A percentile compares a stretch with the other conserved stretches of the same genome.
Conservation (phyloP, 2,329 filamentous ascomycete species). For the Sporothrix curviconia region DNA sequence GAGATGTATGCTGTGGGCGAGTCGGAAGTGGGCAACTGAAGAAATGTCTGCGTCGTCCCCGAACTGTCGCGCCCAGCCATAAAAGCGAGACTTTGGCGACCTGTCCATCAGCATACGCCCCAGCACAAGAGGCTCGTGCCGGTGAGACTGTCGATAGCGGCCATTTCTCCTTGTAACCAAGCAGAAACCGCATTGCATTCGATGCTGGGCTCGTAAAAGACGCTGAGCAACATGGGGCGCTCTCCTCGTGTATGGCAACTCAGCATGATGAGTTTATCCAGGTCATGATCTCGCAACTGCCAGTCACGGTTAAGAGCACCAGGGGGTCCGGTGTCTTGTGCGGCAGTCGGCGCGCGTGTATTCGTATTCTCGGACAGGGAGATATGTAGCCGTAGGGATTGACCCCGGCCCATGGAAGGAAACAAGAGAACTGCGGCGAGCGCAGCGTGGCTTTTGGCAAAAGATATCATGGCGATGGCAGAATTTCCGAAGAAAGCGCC, state of each 20-base stretch:
- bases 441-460: conserved; percentile 22
- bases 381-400: conserved; percentile 14
- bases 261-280: conserved; percentile 23
- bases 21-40: conserved; percentile 22
- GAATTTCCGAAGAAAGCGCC: conserved; percentile 21
- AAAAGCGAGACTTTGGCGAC: conserved; percentile 21
- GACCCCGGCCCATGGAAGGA: conserved; percentile 15
- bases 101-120: conserved; percentile 25
- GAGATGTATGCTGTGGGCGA: conserved; percentile 15
- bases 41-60: conserved; percentile 24
- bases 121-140: conserved; percentile 16
- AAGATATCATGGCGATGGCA: conserved; percentile 19
- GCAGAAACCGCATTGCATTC: conserved; percentile 26
- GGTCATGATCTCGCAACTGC: not conserved
- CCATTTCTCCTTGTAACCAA: conserved; percentile 26
- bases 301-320: not conserved
- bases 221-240: conserved; percentile 23
- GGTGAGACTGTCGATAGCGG: conserved; percentile 21
- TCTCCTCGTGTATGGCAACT: conserved; percentile 24
- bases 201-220: conserved; percentile 25
- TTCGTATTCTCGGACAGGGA: not conserved
- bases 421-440: conserved; percentile 23
- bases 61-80: conserved; percentile 25
- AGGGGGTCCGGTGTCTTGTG: not conserved
- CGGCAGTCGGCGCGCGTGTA: not conserved